phyloP scores from a whole-genome alignment of 257 asterid species.

The Rhazya stricta region DNA sequence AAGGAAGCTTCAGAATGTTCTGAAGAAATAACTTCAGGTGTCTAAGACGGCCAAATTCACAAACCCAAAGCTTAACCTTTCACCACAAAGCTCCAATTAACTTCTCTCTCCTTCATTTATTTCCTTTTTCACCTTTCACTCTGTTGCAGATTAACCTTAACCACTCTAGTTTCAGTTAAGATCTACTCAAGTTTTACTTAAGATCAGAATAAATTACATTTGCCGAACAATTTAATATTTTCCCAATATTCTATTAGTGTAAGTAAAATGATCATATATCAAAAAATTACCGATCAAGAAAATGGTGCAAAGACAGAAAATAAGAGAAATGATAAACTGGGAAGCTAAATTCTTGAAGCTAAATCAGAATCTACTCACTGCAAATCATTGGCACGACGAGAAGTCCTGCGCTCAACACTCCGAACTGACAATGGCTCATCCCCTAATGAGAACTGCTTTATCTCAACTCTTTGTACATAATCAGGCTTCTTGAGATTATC shows the following conservation, averaged over 20 bases:
- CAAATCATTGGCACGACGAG: conserved; percentile 75
- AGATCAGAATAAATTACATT: not conserved
- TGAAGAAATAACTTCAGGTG: not conserved
- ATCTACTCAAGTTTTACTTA: not conserved
- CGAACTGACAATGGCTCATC: conserved; percentile 83
- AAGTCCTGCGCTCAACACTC: conserved; percentile 76
- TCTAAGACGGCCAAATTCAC: not conserved
- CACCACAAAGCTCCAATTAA: not conserved
- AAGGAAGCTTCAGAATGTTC: too few species aligned
- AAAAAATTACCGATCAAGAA: not conserved
- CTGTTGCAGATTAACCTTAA: not conserved
- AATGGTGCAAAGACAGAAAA: not conserved
- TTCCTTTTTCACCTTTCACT: not conserved
- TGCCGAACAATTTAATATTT: not conserved
- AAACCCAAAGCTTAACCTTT: not conserved
- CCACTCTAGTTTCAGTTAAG: not conserved
- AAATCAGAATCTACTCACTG: conserved; percentile 56
- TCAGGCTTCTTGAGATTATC: conserved; percentile 79
- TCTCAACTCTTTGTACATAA: conserved; percentile 77
- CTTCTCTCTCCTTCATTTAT: not conserved
- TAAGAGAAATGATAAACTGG: not conserved
- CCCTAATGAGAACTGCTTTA: conserved; percentile 78
- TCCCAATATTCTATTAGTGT: not conserved
- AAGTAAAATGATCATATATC: not conserved
- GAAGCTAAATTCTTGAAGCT: not conserved